Evolutionary conservation across 2,329 filamentous ascomycete genomes (phyloP), one percentile per base, ranked within the genome.

Genomic region (Tolypocladium cylindrosporum): DNA sequence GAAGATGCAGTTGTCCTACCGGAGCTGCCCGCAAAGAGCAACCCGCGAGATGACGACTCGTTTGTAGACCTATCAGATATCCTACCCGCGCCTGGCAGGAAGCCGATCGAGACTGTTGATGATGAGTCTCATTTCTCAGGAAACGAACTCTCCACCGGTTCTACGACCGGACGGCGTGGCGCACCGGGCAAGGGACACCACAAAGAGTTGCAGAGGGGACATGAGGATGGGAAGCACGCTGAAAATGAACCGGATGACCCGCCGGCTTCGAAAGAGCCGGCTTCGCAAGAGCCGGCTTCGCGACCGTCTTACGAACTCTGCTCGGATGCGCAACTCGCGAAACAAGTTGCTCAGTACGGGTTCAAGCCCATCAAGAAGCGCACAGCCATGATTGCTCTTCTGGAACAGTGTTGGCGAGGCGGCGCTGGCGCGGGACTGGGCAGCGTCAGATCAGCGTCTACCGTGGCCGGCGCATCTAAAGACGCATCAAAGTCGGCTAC

Each of bases 331-430:
- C 82, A 88, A 59, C 73, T 92, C 19, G 74, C 83, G 3, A 82
- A 78, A 58, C 79, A 87, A 65, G 74, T 92, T 51, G 74, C 79
- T 6, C 75, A 77, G 0, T 91, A 85, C 65, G 87, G 87, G 0
- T 91, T 92, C 71, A 92, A 91, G 67, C 75, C 85, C 1, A 75
- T 91, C 37, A 89, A 86, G 67, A 83, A 77, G 57, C 79, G 89
- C 21, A 77, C 80, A 54, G 83, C 83, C 10, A 90, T 90, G 86
- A 85, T 92, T 60, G 76, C 82, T 1, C 71, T 91, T 13, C 74
- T 92, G 14, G 76, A 88, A 55, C 81, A 85, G 65, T 91, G 89
- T 68, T 91, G 88, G 87, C 72, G 81, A 62, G 84, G 83, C 1
- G 45, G 39, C 4, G 9, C 37, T 3, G 21, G 21, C 14, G 11